These are phyloP conservation scores for Cucurbita pepo DNA, from an alignment of 306 rosid genomes.

Conservation along the genomic window DNA sequence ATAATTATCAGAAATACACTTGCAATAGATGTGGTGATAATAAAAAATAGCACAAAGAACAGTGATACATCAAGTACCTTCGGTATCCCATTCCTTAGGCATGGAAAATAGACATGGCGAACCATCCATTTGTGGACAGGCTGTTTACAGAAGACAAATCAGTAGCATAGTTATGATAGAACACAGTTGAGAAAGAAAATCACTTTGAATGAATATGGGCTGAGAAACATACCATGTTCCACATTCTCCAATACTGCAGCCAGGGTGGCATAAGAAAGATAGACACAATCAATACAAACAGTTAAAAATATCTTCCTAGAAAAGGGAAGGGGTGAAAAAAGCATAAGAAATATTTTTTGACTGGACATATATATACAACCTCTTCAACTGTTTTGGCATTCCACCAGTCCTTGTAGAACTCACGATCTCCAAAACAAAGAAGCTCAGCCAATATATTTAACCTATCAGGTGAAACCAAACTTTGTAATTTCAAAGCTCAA, in stretches of 20 bases:
- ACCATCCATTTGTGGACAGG: slow-evolving; percentile 99
- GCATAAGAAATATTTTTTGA: background rate
- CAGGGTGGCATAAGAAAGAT: slow-evolving; percentile 20
- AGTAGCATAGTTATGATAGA: slow-evolving; percentile 4
- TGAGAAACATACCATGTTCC: slow-evolving; percentile 80
- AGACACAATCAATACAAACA: slow-evolving; percentile 20
- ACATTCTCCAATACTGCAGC: slow-evolving; percentile 94
- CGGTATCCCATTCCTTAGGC: slow-evolving; percentile 62
- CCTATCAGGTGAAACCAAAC: slow-evolving; percentile 37
- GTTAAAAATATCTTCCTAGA: slow-evolving; percentile 10
- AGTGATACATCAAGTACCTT: slow-evolving; percentile 36
- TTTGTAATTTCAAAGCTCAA: slow-evolving; percentile 6
- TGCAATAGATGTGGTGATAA: background rate
- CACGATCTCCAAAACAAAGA: slow-evolving; percentile 94
- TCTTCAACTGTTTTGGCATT: slow-evolving; percentile 92
- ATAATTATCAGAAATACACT: background rate
- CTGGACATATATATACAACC: slow-evolving; percentile 24
- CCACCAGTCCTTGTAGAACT: slow-evolving; percentile 98
- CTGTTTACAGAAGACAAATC: slow-evolving; percentile 26
- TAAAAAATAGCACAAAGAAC: background rate
- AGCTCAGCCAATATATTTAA: slow-evolving; percentile 94
- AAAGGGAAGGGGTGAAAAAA: slow-evolving; percentile 6
- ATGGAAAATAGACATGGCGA: slow-evolving; percentile 88
- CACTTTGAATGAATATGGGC: background rate
- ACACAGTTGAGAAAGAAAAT: background rate